Base-by-base conservation (phyloP, 139 green algal species). In the Limnomonas spitsbergensis region DNA sequence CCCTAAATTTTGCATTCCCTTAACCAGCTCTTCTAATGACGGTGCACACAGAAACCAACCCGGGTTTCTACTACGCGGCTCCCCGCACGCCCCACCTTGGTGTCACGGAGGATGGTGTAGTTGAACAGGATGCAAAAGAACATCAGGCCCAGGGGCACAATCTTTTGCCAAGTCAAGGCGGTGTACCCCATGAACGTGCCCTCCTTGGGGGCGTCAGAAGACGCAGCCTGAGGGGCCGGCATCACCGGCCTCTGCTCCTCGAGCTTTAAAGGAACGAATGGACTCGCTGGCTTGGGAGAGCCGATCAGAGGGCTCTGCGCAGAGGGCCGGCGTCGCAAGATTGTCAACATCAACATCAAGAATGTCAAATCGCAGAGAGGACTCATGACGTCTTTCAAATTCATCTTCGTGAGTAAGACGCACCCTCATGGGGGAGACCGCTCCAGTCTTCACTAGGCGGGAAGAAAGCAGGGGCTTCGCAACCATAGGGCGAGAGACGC, bases 121-220 rank as follows among this genome's bases (percentile, higher is more conserved):
- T 98, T 98, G 93, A 99, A 99, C 37, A 98, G 87, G 73, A 98
- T 98, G 90, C 92, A 98, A 89, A 99, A 99, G 86, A 99, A 98
- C 92, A 98, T 98, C 32, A 96, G 74, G 61, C 91, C 94, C 69
- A 99, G 83, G 37, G 95, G 91, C 9, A 98, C 32, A 78, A 99
- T 95, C 90, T 99, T 97, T 54, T 86, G 73, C 91, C 90, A 77
- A 35, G 70, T 77, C 9, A 77, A 66, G 31, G 14, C 32, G 6
- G 70, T 39, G 70, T 77, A 77, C 3, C 70, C 70, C 39, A 77
- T 7, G 70, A 77, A 67, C 4, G 39, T 77, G 35, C 37, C 24
- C 69, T 76, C 69, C 70, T 77, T 77, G 6, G 34, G 31, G 27
- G 70, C 31, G 24, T 77, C 70, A 24, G 38, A 14, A 3, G 70